phyloP scores from a whole-genome alignment of 2,329 filamentous ascomycete species.

The Phyllosticta citriasiana region DNA sequence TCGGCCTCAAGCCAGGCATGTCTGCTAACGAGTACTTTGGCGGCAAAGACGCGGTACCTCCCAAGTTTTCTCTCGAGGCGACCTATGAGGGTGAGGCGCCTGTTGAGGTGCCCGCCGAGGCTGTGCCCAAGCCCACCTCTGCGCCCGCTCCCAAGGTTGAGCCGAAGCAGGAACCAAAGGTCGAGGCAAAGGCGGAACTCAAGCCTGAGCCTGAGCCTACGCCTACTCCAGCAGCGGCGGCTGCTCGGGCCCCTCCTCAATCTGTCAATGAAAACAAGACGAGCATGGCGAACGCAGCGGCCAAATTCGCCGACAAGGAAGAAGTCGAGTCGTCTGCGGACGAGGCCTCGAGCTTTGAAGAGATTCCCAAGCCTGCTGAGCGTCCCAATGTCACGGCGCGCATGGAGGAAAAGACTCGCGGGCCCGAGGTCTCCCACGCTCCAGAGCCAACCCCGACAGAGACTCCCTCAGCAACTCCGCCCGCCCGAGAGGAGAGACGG shows the following conservation, averaged over 20 bases:
- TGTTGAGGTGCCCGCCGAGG: slow-evolving; percentile 63
- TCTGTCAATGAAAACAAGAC: slow-evolving; percentile 76
- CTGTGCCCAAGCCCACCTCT: slow-evolving; percentile 42
- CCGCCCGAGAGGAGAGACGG: slow-evolving; percentile 15
- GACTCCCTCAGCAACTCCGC: slow-evolving; percentile 1
- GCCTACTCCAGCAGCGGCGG: slow-evolving; percentile 32
- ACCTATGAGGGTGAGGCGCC: slow-evolving; percentile 77
- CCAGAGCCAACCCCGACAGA: background rate
- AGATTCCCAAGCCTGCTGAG: slow-evolving; percentile 65
- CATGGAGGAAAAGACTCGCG: slow-evolving; percentile 31
- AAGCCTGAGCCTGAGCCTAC: slow-evolving; percentile 35
- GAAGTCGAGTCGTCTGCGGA: slow-evolving; percentile 49
- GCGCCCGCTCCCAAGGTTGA: slow-evolving; percentile 40
- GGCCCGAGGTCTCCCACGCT: slow-evolving; percentile 22
- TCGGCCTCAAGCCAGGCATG: slow-evolving; percentile 70
- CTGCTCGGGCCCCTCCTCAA: slow-evolving; percentile 46
- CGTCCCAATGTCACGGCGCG: slow-evolving; percentile 36
- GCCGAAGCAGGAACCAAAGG: slow-evolving; percentile 30
- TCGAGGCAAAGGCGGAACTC: slow-evolving; percentile 43
- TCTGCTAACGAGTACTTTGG: slow-evolving; percentile 73
- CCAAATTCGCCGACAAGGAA: slow-evolving; percentile 72
- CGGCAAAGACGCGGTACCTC: slow-evolving; percentile 72
- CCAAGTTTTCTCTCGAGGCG: slow-evolving; percentile 90
- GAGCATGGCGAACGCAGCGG: slow-evolving; percentile 76
- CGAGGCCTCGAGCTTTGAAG: slow-evolving; percentile 76